Base-by-base conservation (phyloP, 2,329 filamentous ascomycete species). In the Botryosphaeria dothidea region DNA sequence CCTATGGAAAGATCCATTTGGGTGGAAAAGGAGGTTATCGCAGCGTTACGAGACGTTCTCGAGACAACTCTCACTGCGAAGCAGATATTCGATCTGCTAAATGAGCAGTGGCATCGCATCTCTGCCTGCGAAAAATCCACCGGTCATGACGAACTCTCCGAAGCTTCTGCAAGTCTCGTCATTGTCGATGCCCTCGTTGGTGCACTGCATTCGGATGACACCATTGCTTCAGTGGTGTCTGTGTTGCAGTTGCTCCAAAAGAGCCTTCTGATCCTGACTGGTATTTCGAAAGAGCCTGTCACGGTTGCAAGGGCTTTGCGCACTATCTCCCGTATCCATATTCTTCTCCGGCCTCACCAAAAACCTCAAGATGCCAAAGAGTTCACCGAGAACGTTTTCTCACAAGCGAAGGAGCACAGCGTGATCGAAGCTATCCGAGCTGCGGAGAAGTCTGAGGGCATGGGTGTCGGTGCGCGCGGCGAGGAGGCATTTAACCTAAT, bases 1-100 rank as follows among this genome's bases (percentile, higher is more conserved):
- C 45, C 56, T 7, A 64, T 57, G 41, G 62, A 65, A 52, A 65
- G 19, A 3, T 63, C 70, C 15, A 69, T 77, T 13, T 78, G 76
- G 76, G 70, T 74, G 67, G 71, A 74, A 25, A 67, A 68, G 5
- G 65, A 66, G 2, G 56, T 78, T 13, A 62, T 62, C 34, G 63
- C 60, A 31, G 72, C 72, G 43, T 62, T 77, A 6, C 64, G 69
- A 5, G 62, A 67, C 27, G 52, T 70, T 3, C 68, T 77, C 23
- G 75, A 78, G 57, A 66, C 70, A n/a, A 75, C 71, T 15, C 66
- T 78, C 29, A 77, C 75, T 3, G 68, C 70, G 17, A 63, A 70
- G 19, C 75, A 78, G 62, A 72, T 76, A 15, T 68, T 69, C n/a
- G 68, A 62, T 15, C 54, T 77, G 6, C 68, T 78, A 13, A 66